phyloP scores from a whole-genome alignment of 139 green algal species.

The Monoraphidium neglectum region DNA sequence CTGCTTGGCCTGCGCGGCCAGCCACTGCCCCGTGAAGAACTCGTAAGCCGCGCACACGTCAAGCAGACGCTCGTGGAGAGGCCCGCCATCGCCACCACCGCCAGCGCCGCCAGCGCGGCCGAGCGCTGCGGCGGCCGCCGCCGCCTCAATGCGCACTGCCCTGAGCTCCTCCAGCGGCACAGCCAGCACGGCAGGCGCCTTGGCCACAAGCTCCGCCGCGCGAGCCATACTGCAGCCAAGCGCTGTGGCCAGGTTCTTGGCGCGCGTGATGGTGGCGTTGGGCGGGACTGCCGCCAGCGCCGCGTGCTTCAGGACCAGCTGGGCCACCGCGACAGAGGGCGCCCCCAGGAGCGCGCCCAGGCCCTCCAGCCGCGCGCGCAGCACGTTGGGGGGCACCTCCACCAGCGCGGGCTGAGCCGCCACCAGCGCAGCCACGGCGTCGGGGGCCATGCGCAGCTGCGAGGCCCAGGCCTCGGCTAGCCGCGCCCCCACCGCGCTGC shows the following conservation, averaged over 20 bases:
- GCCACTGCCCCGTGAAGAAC: conserved; percentile 58
- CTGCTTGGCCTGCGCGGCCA: conserved; percentile 41
- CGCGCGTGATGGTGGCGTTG: conserved; percentile 56
- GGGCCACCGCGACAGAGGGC: conserved; percentile 16
- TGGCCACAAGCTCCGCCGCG: conserved; percentile 23
- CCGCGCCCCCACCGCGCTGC: conserved; percentile 1
- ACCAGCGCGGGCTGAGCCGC: conserved; percentile 40
- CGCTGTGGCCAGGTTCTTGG: conserved; percentile 45
- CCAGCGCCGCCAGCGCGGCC: not conserved
- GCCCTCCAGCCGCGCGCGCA: conserved; percentile 46
- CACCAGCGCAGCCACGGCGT: conserved; percentile 33
- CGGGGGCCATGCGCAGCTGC: conserved; percentile 25
- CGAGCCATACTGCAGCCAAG: conserved; percentile 39
- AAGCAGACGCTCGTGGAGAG: conserved; percentile 10
- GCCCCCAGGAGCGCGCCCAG: conserved; percentile 51
- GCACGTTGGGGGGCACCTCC: conserved; percentile 46
- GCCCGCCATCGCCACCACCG: too few species aligned
- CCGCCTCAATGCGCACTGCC: not conserved
- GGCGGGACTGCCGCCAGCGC: conserved; percentile 49
- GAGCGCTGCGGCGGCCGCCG: not conserved
- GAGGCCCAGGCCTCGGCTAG: conserved; percentile 13
- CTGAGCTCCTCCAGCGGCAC: not conserved
- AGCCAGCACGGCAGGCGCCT: conserved; percentile 24
- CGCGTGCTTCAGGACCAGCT: conserved; percentile 49
- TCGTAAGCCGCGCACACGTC: conserved; percentile 43